Evolutionary conservation across 1,284 basidiomycete genomes (phyloP).

Genomic region (Meripilus lineatus): DNA sequence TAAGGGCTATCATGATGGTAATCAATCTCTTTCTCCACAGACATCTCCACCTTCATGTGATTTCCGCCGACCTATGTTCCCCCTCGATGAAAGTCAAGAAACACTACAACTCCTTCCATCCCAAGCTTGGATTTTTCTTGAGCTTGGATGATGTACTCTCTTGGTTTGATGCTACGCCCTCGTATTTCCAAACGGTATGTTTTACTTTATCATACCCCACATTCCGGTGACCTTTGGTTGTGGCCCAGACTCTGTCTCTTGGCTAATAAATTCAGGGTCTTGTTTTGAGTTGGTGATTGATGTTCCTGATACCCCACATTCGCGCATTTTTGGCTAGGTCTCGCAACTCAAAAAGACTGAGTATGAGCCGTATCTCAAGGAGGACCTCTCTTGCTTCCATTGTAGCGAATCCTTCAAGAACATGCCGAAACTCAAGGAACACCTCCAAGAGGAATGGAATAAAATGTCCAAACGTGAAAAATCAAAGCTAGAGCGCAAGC

Average conservation of each 20-base stretch:
- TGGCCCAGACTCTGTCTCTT: no score
- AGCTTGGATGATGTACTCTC: slow-evolving; percentile 68
- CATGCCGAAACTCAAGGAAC: slow-evolving; percentile 74
- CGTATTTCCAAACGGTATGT: slow-evolving; percentile 48
- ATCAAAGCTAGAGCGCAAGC: slow-evolving; percentile 13
- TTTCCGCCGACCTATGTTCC: slow-evolving; percentile 80
- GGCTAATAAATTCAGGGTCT: background rate
- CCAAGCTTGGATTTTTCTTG: slow-evolving; percentile 83
- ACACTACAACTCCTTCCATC: slow-evolving; percentile 94
- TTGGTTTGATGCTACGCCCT: slow-evolving; percentile 65
- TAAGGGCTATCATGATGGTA: background rate
- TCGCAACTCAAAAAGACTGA: slow-evolving; percentile 41
- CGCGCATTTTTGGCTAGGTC: slow-evolving; percentile 49
- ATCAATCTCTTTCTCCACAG: slow-evolving; percentile 32
- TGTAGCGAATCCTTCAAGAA: slow-evolving; percentile 61
- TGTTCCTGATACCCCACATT: no score
- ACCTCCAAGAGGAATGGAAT: slow-evolving; percentile 64
- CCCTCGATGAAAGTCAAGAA: slow-evolving; percentile 83
- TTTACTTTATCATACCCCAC: slow-evolving; percentile 8
- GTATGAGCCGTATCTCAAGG: slow-evolving; percentile 68
- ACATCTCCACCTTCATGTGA: slow-evolving; percentile 83
- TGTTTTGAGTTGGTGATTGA: background rate
- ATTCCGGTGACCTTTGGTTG: background rate
- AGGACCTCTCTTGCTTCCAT: slow-evolving; percentile 62
- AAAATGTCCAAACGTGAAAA: slow-evolving; percentile 32